Evolutionary conservation across 805 yeast species (phyloP), one percentile per base, ranked within the genome.

Genomic region (Saccharomycopsis oosterbeekiorum): DNA sequence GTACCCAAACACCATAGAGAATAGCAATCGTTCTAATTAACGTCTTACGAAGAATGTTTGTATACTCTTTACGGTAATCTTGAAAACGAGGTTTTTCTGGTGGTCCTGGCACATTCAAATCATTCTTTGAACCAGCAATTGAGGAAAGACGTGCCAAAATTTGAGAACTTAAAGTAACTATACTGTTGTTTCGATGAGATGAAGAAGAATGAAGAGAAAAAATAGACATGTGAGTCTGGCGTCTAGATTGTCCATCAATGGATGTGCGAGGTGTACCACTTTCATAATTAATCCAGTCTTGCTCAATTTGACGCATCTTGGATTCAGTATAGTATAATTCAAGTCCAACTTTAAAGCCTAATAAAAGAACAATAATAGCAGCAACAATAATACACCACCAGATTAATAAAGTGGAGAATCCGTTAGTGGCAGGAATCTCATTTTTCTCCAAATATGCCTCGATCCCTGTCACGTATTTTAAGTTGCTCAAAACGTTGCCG

Each of bases 1-100:
- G 60, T 4, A 68, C 72, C 69, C 74, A 71, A 17, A 70, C 67
- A 4, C 74, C 73, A 57, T 71, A 71, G n/a, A 71, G 62, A 11
- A 71, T 65, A 39, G 70, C 54, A 9, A 71, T 64, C 1, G 68
- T 62, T 37, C 74, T 62, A 14, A 71, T 66, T 17, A 71, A 40
- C 19, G 70, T 69, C 9, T 68, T 39, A 1, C 67, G 56, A 53
- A 69, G 55, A 55, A 65, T 61, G 5, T 61, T 47, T 65, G 62
- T 62, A 62, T 67, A 71, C 17, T 69, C 64, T 42, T 60, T 58
- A 15, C 74, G 67, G 57, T 65, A 68, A 15, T 55, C 65, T 43
- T 63, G 65, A 37, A 63, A 63, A 37, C 58, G 61, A 15, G 62
- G 60, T 21, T 59, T 61, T 19, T 59, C 24, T 15, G 65, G 65